Evolutionary conservation across 768 basidiomycete genomes (phyloP), one percentile per base, ranked within the genome.

Genomic region (Flagelloscypha sp.): DNA sequence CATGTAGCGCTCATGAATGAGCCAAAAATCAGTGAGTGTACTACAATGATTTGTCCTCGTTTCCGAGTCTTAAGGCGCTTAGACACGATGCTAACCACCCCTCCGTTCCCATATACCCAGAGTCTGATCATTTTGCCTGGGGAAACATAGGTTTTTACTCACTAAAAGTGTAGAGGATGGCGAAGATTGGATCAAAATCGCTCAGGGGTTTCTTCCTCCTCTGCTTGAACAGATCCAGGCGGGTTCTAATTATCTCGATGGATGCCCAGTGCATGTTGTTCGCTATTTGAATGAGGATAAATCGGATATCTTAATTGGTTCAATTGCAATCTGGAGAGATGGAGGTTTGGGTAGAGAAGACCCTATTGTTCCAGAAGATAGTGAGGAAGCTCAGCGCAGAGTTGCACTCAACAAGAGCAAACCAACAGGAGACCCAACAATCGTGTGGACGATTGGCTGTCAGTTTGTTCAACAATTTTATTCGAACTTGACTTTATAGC

Each of bases 211-310:
- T 2, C 36, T 48, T 9, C 22, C 53, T 12, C 28, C 38, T 19
- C 49, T 56, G 30, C 38, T 2, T 18, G 3, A 16, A n/a, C 5
- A 38, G 41, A 24, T 24, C 25, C 5, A 36, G 16, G 6, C 29
- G 15, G 40, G 30, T 5, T 53, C 54, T 13, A 57, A 57, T 19
- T 27, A 64, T 15, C 62, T 76, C 3, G 63, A 54, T 1, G 49
- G 46, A 0, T 70, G 67, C 38, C 79, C 79, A 0, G 64, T 81
- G 25, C 53, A 64, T 29, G 48, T 49, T 33, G 52, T 81, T 17
- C 59, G 80, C 18, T 75, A 82, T 45, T 56, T 79, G 13, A 49
- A 59, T 38, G 65, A 68, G 21, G 69, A 79, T 37, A 76, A 76
- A 4, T 63, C 56, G 10, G 71, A 81, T 2, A 23, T 68, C 2